Base-by-base conservation (phyloP, 768 basidiomycete species). In the Phlebiopsis gigantea region DNA sequence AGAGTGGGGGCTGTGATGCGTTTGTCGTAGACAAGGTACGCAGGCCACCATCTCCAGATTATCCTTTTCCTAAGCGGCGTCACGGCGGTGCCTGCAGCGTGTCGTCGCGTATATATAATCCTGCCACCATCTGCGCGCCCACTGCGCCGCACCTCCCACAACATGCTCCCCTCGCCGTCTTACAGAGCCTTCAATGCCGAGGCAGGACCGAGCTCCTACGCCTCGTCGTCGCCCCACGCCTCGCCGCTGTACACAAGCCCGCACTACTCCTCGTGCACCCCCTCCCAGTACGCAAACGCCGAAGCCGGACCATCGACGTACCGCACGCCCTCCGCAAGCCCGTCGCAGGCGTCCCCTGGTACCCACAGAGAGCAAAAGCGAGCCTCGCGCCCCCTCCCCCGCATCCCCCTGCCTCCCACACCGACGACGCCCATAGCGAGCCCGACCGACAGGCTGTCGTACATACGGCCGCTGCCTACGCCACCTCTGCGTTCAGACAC, bases 381-480 rank as follows among this genome's bases (percentile, higher is more conserved):
- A 5, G 24, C 29, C 29, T 31, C n/a, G 34, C 51, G 51, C 2
- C 53, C 53, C 22, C 42, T 54, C 8, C 53, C 53, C 17, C 53
- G 39, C 26, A 43, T 54, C 17, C 53, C 53, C 4, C 19, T 54
- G 17, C 53, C 41, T 17, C 22, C 53, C 22, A 54, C 44, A 7
- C 53, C 53, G 4, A 22, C 21, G 30, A 29, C 50, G 21, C 50
- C 50, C 50, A 4, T 17, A 41, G 14, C 31, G 50, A 6, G 7
- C n/a, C n/a, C n/a, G n/a, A n/a, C n/a, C n/a, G n/a, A n/a, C n/a
- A n/a, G n/a, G n/a, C n/a, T n/a, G n/a, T n/a, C n/a, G n/a, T n/a
- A n/a, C n/a, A n/a, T n/a, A n/a, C n/a, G n/a, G n/a, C 56, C 56
- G 25, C 49, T 57, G 8, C 56, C 56, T 4, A 52, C 43, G 8